phyloP scores from a whole-genome alignment of 805 yeast species.

The Clavispora carvajalis region DNA sequence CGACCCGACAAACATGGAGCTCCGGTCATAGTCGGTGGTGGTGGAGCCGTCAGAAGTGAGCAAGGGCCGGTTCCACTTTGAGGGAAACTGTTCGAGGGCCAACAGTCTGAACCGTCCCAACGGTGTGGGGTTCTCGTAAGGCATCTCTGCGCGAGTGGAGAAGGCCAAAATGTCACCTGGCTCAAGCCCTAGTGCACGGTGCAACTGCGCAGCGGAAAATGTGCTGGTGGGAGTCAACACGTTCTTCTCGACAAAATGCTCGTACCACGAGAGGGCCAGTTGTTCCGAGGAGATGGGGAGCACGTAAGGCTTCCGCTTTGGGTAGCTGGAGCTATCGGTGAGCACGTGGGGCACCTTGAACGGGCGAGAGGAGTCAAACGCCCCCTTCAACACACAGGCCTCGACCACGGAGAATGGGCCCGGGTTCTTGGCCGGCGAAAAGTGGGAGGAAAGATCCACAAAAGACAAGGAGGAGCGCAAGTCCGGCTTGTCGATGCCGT shows the following conservation, averaged over 20 bases:
- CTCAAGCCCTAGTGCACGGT: conserved; percentile 33
- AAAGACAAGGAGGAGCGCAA: conserved; percentile 59
- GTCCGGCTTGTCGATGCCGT: conserved; percentile 95
- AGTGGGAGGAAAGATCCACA: conserved; percentile 39
- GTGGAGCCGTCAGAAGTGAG: conserved; percentile 10
- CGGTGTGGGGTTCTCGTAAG: conserved; percentile 95
- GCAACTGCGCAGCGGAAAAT: conserved; percentile 16
- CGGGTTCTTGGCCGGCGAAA: conserved; percentile 23
- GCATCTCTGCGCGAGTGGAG: conserved; percentile 60
- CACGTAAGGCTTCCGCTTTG: conserved; percentile 53
- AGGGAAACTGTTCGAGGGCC: conserved; percentile 53
- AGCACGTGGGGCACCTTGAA: conserved; percentile 34
- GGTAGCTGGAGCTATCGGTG: conserved; percentile 41
- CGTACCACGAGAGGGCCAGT: conserved; percentile 41
- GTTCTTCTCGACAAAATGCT: conserved; percentile 27
- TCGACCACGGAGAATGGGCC: conserved; percentile 65
- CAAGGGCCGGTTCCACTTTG: conserved; percentile 42
- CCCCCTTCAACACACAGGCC: conserved; percentile 57
- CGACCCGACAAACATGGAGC: conserved; percentile 49
- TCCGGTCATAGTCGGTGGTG: conserved; percentile 11
- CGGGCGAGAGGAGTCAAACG: conserved; percentile 23
- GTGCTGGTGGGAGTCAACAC: conserved; percentile 13
- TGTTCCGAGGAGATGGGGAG: conserved; percentile 43
- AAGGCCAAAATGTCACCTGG: conserved; percentile 75
- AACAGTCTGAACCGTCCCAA: conserved; percentile 80